phyloP scores from a whole-genome alignment of 2,329 filamentous ascomycete genomes.

The Epichloe scottii region DNA sequence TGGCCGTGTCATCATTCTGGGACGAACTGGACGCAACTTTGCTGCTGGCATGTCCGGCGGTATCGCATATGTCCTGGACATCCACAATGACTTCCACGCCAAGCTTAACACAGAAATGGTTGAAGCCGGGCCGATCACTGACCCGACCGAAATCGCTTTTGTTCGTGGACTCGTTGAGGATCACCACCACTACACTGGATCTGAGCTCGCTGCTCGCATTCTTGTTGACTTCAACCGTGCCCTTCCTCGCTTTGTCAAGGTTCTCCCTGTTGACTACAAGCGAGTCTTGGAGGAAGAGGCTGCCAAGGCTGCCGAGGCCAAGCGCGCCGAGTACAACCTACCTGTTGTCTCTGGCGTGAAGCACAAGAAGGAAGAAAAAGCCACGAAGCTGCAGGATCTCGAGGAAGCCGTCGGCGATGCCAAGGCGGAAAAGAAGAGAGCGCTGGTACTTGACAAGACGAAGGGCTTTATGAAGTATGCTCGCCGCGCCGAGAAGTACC shows the following conservation, averaged over 20 bases:
- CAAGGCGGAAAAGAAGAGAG: conserved; percentile 78
- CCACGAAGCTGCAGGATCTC: conserved; percentile 64
- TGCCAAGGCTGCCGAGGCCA: conserved; percentile 71
- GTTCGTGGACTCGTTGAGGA: conserved; percentile 88
- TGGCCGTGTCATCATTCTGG: conserved; percentile 76
- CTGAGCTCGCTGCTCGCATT: conserved; percentile 83
- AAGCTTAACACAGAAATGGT: conserved; percentile 99
- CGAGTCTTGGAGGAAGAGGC: conserved; percentile 78
- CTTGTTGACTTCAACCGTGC: conserved; percentile 92
- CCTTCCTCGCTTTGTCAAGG: conserved; percentile 81
- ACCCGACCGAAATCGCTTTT: conserved; percentile 79
- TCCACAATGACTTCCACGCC: conserved; percentile 75
- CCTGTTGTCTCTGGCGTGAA: conserved; percentile 58
- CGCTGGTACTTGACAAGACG: conserved; percentile 93
- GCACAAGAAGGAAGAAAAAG: conserved; percentile 54
- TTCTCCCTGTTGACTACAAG: conserved; percentile 93
- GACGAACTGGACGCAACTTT: conserved; percentile 88
- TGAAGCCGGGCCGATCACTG: conserved; percentile 71
- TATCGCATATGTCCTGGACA: conserved; percentile 89
- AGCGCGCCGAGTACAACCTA: conserved; percentile 71
- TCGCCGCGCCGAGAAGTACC: conserved; percentile 86
- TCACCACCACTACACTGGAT: conserved; percentile 95
- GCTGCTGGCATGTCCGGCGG: conserved; percentile 97
- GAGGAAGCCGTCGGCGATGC: conserved; percentile 82
- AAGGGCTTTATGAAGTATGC: conserved; percentile 96